A percentile compares a stretch with the other conserved stretches of the same genome.
Conservation (phyloP, 257 asterid species). For the Nyctanthes arbortristis region DNA sequence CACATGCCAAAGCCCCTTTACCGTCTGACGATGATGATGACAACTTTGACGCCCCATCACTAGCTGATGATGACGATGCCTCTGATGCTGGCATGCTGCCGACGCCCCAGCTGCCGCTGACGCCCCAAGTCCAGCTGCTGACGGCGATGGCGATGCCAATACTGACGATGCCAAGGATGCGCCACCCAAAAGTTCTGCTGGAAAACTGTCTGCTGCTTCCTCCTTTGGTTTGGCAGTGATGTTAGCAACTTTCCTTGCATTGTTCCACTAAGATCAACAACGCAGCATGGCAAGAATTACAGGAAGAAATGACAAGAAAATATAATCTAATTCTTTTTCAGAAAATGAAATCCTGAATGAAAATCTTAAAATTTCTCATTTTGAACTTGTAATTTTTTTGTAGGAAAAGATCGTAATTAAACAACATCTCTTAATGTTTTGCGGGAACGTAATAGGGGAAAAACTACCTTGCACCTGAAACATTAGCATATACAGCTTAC, state of each 20-base stretch:
- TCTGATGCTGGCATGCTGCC: no score
- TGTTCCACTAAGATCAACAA: slow-evolving; percentile 18
- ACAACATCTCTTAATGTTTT: no score
- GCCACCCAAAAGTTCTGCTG: slow-evolving; percentile 16
- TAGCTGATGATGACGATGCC: no score
- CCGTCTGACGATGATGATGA: slow-evolving; percentile 17
- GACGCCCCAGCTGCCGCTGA: no score
- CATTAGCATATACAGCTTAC: no score
- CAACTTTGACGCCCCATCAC: slow-evolving; percentile 13
- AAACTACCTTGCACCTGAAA: no score
- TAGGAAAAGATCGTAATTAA: no score
- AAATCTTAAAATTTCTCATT: background rate
- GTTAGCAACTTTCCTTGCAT: slow-evolving; percentile 24
- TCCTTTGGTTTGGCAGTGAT: slow-evolving; percentile 32
- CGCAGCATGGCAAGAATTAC: background rate
- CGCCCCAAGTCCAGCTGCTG: background rate
- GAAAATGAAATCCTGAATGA: background rate
- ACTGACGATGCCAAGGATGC: no score
- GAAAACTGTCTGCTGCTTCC: slow-evolving; percentile 18
- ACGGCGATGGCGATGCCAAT: no score
- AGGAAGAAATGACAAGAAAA: background rate
- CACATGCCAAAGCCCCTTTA: no score
- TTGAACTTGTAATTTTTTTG: no score
- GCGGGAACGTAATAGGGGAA: no score
- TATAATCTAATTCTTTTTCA: background rate